Evolutionary conservation across 2,329 filamentous ascomycete species (phyloP), one percentile per base, ranked within the genome.

Genomic region (Cladobotryum protrusum): DNA sequence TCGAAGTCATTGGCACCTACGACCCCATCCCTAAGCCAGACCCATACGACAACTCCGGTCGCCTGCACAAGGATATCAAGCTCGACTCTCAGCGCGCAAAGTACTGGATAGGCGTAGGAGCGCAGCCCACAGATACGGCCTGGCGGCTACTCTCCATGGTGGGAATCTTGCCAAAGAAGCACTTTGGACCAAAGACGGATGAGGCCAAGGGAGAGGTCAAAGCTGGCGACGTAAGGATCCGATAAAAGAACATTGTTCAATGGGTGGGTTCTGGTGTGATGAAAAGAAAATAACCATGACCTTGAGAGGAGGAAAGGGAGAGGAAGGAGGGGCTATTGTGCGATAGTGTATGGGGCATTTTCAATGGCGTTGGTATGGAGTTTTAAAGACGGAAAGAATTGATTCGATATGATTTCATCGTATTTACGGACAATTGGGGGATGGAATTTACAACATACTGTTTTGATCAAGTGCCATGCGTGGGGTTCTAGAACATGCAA

Each of bases 61-160:
- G 83, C 51, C 79, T 87, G 49, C 89, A 87, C 74, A 99, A 99
- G 71, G 91, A 97, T 59, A 87, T 99, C 65, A 85, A 89, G 62
- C 78, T 99, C 13, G 93, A 99, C 68, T 74, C 80, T 7, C 74
- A 81, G 57, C 78, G 93, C 53, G 87, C 92, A 50, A 85, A 86
- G 68, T 99, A 99, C 74, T 99, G 93, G 93, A 78, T 99, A 34
- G 93, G 93, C 66, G 92, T 97, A 3, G 93, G 93, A 1, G 93
- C 93, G 49, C 93, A 99, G 72, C 93, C 93, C 9, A 91, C 87
- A 55, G 89, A 96, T 59, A 84, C 88, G 3, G 88, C 87, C 34
- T 96, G 91, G 91, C 79, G 89, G 65, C 69, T 97, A 61, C 73
- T 99, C 59, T 81, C 80, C 49, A 86, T 96, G 88, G 89, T 91